Evolutionary conservation across 1,284 basidiomycete species (phyloP).

Genomic region (Malassezia brasiliensis): DNA sequence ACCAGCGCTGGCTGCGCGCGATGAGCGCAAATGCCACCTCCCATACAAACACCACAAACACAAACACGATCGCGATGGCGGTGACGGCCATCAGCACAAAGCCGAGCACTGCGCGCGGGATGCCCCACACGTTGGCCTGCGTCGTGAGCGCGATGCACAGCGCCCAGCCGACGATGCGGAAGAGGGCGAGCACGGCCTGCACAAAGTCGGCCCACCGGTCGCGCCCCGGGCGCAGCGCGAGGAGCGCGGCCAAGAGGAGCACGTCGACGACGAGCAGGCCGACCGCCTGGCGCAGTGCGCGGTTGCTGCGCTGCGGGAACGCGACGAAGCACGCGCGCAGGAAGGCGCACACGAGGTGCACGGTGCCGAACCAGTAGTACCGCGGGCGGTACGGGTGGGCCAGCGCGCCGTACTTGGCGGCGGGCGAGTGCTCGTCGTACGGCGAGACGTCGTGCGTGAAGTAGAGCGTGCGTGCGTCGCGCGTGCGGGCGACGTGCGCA

Average conservation of each 20-base stretch:
- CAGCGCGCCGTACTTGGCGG: slow-evolving; percentile 25
- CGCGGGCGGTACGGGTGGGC: slow-evolving; percentile 32
- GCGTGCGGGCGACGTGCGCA: slow-evolving; percentile 15
- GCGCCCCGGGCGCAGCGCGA: slow-evolving; percentile 33
- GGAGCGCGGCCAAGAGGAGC: slow-evolving; percentile 32
- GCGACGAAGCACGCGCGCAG: slow-evolving; percentile 38
- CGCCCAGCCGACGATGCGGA: slow-evolving; percentile 35
- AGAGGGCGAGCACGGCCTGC: slow-evolving; percentile 34
- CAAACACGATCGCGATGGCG: slow-evolving; percentile 35
- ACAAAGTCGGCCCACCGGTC: slow-evolving; percentile 38
- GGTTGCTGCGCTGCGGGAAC: slow-evolving; percentile 26
- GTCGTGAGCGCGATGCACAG: slow-evolving; percentile 39
- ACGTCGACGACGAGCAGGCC: slow-evolving; percentile 39
- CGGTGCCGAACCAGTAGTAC: slow-evolving; percentile 37
- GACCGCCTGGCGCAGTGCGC: slow-evolving; percentile 38
- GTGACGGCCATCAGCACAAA: slow-evolving; percentile 40
- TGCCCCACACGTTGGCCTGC: slow-evolving; percentile 32
- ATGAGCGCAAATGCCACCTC: slow-evolving; percentile 32
- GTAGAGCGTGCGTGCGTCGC: slow-evolving; percentile 24
- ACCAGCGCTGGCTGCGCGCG: slow-evolving; percentile 11
- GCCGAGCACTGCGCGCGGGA: slow-evolving; percentile 42
- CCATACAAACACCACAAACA: slow-evolving; percentile 34
- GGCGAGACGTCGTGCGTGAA: slow-evolving; percentile 24
- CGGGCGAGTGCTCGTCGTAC: slow-evolving; percentile 15
- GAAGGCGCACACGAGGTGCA: slow-evolving; percentile 32